Evolutionary conservation across 139 green algal genomes (phyloP), one percentile per base, ranked within the genome.

Genomic region (Mesotaenium endlicherianum): DNA sequence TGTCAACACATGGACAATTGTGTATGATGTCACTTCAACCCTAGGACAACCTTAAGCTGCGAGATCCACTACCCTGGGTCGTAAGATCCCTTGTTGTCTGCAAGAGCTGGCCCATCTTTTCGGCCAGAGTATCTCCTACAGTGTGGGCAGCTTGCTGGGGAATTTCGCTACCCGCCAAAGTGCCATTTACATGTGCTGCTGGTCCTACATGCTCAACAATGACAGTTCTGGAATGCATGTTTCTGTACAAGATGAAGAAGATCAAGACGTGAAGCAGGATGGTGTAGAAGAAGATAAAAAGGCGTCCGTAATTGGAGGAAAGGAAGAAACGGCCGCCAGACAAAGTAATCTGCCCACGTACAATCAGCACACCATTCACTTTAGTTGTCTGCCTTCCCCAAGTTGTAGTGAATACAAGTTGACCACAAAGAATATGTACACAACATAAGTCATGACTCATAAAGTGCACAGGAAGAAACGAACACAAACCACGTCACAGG

Each of bases 251-350:
- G 6, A 84, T 39, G n/a, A 55, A 78, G 57, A 94, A 93, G 64
- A 93, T 84, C 41, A 97, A 88, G n/a, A 93, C 39, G 81, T 98
- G 95, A 80, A 98, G 89, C 2, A 92, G 16, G 16, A 97, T 82
- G 0, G 94, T 89, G 87, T 98, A 98, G 69, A 89, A 70, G 47
- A 97, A 94, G 3, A 95, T 89, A 68, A 95, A 93, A 34, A 94
- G 70, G 17, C 84, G 78, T 5, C 70, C 84, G 16, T 83, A 89
- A 45, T 82, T 86, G 79, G 87, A 87, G 41, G 55, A 47, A 2
- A 88, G 58, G 39, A 88, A 20, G 58, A 88, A 88, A 5, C 83
- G 39, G 17, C 83, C 41, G 34, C 83, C 55, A 38, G n/a, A 78
- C 8, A 88, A 41, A 3, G 83, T 87, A 38, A 88, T 88, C 83